Conservation (phyloP, 2,329 filamentous ascomycete genomes). For the Colletotrichum sp. region DNA sequence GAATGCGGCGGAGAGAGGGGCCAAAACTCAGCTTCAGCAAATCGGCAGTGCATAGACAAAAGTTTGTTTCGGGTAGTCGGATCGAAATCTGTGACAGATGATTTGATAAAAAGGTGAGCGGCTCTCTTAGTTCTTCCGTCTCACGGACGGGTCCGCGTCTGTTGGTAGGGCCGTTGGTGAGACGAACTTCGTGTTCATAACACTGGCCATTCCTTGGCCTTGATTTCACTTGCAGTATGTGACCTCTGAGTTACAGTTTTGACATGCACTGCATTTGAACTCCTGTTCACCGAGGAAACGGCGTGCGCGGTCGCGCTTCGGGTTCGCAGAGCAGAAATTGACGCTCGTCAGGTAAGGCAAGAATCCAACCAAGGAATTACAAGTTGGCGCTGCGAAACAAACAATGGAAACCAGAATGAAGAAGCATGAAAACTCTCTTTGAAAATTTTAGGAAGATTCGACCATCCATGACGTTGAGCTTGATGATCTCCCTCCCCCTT, state of each 20-base stretch:
- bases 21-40: not conserved
- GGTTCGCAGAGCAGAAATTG: not conserved
- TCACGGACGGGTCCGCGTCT: not conserved
- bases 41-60: not conserved
- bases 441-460: not conserved
- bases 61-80: not conserved
- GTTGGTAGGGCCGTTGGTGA: not conserved
- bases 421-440: not conserved
- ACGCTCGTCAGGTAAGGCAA: not conserved
- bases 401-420: not conserved
- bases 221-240: not conserved
- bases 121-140: not conserved
- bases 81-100: not conserved
- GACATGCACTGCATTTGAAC: not conserved
- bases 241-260: not conserved
- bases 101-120: not conserved
- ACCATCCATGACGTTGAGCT: not conserved
- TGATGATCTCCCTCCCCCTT: not conserved
- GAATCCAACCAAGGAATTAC: not conserved
- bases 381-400: not conserved
- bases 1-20: not conserved
- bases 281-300: not conserved
- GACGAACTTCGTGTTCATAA: constrained; percentile 5
- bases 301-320: not conserved
- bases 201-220: not conserved